Base-by-base conservation (phyloP, 2,329 filamentous ascomycete species). In the Paraphaeosphaeria sporulosa region DNA sequence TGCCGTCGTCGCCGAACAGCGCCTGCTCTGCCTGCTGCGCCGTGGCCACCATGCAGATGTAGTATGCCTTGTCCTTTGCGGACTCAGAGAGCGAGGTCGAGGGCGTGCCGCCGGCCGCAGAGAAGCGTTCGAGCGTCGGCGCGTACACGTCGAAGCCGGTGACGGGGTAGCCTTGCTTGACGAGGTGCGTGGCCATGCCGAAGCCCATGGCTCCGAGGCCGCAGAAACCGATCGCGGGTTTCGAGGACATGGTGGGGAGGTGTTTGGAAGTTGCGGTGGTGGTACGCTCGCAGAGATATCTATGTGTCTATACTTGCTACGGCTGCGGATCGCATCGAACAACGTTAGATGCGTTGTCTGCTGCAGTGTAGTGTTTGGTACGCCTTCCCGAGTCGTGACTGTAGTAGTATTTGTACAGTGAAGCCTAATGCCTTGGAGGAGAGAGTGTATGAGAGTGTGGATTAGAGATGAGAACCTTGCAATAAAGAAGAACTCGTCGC, bases 191-290 rank as follows among this genome's bases (percentile, higher is more conserved):
- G 64, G 90, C 90, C 90, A 93, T 93, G 73, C 90, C 90, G 75
- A 92, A 90, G 72, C 90, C 90, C 90, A 93, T 93, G 77, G 90
- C 90, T 58, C 90, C 90, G 3, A 93, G 88, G 81, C 90, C 90
- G 64, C 90, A 88, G 78, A 92, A 92, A 64, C 87, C 85, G 56
- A 91, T 80, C 55, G 77, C 71, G 27, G 83, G 81, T 71, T 83
- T 85, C 53, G 63, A 61, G 9, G 74, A 63, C 73, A 76, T 76
- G 30, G 32, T 65, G n/a, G 2, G 27, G 36, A 15, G 15, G 21
- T 7, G 15, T 15, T 13, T 23, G 48, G 8, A 32, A 27, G 19
- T 17, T 15, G 38, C 7, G 47, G 32, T 40, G n/a, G 17, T 23
- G 17, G 4, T n/a, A 40, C 7, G 17, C n/a, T 44, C 19, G n/a